A percentile compares a stretch with the other conserved stretches of the same genome.
Evolutionary conservation across 148 eudicot species (phyloP).

Genomic region (Fagopyrum esculentum): DNA sequence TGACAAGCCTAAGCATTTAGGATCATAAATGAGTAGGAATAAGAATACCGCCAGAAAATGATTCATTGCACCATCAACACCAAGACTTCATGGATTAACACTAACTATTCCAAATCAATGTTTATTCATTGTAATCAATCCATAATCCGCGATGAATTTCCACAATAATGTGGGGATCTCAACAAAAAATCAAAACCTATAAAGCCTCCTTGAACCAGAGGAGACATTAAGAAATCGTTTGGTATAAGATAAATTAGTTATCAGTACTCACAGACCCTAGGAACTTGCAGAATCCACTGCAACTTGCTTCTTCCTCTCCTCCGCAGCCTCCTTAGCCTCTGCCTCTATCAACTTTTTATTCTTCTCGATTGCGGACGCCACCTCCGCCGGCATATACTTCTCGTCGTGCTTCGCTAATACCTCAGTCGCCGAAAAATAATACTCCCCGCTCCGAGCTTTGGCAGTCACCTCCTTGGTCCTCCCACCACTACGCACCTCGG

Average conservation of each 20-base stretch:
- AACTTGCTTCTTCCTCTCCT: conserved; percentile 28
- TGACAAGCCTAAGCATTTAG: not conserved
- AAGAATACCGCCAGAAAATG: not conserved
- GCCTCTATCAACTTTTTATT: conserved; percentile 58
- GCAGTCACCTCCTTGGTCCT: conserved; percentile 37
- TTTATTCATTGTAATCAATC: not conserved
- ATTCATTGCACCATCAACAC: not conserved
- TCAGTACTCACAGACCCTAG: conserved; percentile 22
- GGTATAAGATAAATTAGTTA: not conserved
- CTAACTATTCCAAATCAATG: not conserved
- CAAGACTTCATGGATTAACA: not conserved
- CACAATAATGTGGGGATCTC: not conserved
- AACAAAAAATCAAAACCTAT: not conserved
- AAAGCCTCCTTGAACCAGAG: conserved; percentile 10
- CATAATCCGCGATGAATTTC: conserved; percentile 7
- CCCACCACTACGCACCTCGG: conserved; percentile 13
- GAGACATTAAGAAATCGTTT: not conserved
- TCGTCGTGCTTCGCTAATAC: conserved; percentile 97
- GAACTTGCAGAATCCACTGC: conserved; percentile 11
- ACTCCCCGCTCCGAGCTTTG: conserved; percentile 66
- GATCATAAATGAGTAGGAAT: not conserved
- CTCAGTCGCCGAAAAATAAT: conserved; percentile 70
- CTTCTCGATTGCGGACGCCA: conserved; percentile 80
- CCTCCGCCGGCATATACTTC: conserved; percentile 95
- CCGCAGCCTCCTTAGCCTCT: conserved; percentile 32